Base-by-base conservation (phyloP, 768 basidiomycete species). In the Termitomyces sp. region DNA sequence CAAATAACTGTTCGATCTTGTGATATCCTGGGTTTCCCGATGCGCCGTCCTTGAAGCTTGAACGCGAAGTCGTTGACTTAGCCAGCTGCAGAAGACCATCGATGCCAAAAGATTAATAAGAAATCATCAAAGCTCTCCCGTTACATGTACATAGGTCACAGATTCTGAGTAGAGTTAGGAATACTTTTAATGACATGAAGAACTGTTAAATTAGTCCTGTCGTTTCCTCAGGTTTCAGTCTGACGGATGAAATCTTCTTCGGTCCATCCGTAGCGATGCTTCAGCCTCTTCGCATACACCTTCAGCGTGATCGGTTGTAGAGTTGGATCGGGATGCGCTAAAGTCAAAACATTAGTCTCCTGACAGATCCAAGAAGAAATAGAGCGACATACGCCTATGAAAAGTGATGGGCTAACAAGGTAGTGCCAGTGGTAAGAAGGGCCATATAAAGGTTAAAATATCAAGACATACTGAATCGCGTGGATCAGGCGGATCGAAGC, bases 291-390 rank as follows among this genome's bases (percentile, higher is more conserved):
- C 10, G 84, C 79, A 64, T 82, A 83, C 3, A 78, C 72, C 54
- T 76, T 80, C 26, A 91, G 62, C 66, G 69, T 76, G 49, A 75
- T 57, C 3, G 80, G 79, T 3, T 80, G 69, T 12, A 91, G 65
- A 4, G 87, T 89, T 3, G 86, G 71, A 68, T 90, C 87, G 22
- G 90, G 90, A 65, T 93, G 89, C 14, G 90, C 89, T 91, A 40
- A 44, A 61, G 39, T 44, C 40, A 52, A 36, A 44, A 49, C 22
- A 40, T 59, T 16, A 64, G 54, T 56, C 16, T 64, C 27, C 36
- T 34, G 8, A 4, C 9, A 24, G 9, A 40, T 46, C 48, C 33
- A 32, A 18, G 24, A 3, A 46, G 30, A 18, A 51, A 59, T 12
- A 57, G 18, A 16, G 33, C 43, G 22, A 67, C 77, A 64, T 69